Evolutionary conservation across 306 rosid genomes (phyloP), one percentile per base, ranked within the genome.

Genomic region (Abrus pulchellus): DNA sequence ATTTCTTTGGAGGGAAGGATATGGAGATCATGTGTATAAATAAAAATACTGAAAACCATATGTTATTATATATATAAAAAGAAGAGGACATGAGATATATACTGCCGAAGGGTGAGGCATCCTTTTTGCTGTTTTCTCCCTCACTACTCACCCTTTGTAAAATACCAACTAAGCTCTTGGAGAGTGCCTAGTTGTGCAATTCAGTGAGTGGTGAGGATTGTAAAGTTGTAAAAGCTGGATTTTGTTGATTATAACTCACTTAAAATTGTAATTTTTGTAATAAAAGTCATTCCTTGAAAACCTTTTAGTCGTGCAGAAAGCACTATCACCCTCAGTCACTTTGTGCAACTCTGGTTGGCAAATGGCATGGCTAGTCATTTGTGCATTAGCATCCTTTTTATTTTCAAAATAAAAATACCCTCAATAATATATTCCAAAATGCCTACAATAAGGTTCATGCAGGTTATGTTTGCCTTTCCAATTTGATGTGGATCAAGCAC

Each of bases 1-100:
- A 96, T 96, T 70, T 96, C 99, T 29, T 90, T 96, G 90, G 99
- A 96, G 75, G 99, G 99, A 86, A 89, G 91, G 85, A 96, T 96
- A 78, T 96, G 99, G 99, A 93, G 97, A 90, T 96, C 97, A 47
- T 93, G 98, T 87, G 97, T 93, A 89, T 89, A 88, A 87, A 77
- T 70, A 80, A 87, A 78, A 63, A 77, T 70, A 85, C 66, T 75
- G 81, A 83, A 84, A 88, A 83, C 77, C 83, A 68, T 80, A 63
- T 67, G 33, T 65, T 79, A 72, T 53, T 59, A 56, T 29, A 66
- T 41, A 68, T 32, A 70, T 62, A 11, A 36, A 6, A 66, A 68
- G 69, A 63, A 75, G 48, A 82, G 55, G 47, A 48, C 14, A 47
- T 60, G 74, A 86, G 77, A 88, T 88, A 88, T 84, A 78, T 69